Percentiles rank a stretch among this genome's conserved stretches.
phyloP scores from a whole-genome alignment of 352 stramenopile species.

The Stramenopiles sp. region DNA sequence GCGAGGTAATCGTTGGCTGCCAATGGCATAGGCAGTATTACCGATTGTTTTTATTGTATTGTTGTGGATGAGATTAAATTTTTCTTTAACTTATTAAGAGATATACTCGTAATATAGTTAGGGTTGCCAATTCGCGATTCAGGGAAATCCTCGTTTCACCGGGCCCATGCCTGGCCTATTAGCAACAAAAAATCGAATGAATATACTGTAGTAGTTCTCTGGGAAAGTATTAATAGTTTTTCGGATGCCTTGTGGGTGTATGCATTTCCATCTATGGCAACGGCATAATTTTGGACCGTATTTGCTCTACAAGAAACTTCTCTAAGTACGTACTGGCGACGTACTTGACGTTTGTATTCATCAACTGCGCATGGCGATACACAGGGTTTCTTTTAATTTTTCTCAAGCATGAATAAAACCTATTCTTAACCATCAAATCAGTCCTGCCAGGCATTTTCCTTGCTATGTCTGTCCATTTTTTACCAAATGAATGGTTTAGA shows the following conservation, averaged over 20 bases:
- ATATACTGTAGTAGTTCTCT: too few species aligned
- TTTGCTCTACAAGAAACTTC: background rate
- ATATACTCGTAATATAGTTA: too few species aligned
- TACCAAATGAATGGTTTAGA: background rate
- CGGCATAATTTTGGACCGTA: background rate
- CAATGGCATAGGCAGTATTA: background rate
- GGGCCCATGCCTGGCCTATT: too few species aligned
- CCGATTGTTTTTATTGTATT: background rate
- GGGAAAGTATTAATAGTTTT: too few species aligned
- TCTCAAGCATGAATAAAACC: constrained; percentile 67
- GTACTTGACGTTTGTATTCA: background rate
- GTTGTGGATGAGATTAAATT: background rate
- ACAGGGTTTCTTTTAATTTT: constrained; percentile 31
- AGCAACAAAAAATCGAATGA: too few species aligned
- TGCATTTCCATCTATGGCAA: background rate
- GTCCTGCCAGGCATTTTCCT: constrained; percentile 22
- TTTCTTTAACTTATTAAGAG: background rate
- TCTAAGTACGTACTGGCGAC: background rate
- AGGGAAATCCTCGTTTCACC: too few species aligned
- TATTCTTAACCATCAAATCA: constrained; percentile 71
- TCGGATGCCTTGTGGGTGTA: background rate
- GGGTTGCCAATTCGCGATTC: too few species aligned
- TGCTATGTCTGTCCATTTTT: background rate
- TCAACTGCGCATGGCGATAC: background rate
- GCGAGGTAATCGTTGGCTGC: background rate